Conservation (phyloP, 1,139 yeast genomes). For the Hansenula lynferdii region DNA sequence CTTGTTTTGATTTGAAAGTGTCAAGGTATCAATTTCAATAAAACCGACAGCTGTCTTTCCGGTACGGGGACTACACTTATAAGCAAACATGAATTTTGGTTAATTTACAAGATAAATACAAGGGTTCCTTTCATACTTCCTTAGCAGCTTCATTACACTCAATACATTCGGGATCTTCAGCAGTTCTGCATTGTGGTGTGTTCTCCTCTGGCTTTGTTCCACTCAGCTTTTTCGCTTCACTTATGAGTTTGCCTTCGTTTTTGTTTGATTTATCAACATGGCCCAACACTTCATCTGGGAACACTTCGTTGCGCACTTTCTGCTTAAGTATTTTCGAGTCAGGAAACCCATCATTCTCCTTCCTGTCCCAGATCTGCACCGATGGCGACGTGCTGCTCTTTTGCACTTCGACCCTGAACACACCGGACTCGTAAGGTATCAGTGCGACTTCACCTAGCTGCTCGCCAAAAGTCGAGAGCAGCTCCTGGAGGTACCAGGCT, state of each 20-base stretch:
- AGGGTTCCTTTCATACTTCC: neutral
- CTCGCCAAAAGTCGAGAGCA: conserved; percentile 52
- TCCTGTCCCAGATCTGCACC: conserved; percentile 49
- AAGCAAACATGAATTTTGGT: neutral
- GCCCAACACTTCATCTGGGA: conserved; percentile 41
- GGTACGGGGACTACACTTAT: conserved; percentile 1
- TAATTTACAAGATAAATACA: too few species aligned
- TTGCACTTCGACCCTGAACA: conserved; percentile 40
- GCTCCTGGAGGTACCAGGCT: conserved; percentile 61
- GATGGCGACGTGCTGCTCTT: conserved; percentile 13
- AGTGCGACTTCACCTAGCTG: conserved; percentile 49
- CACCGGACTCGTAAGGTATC: conserved; percentile 49
- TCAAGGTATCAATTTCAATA: too few species aligned
- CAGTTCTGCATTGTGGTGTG: too few species aligned
- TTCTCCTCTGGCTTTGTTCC: neutral
- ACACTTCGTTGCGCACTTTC: conserved; percentile 41
- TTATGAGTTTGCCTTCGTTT: conserved; percentile 15
- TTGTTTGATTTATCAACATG: conserved; percentile 35
- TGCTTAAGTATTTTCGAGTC: conserved; percentile 58
- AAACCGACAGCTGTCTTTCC: neutral
- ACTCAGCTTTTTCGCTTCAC: conserved; percentile 1
- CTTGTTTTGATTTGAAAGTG: too few species aligned
- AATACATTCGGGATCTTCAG: conserved; percentile 7
- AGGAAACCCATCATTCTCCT: conserved; percentile 51
- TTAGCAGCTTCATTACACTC: conserved; percentile 11